Base-by-base conservation (phyloP, 225 moss, liverwort and hornwort species). In the Marchantia paleacea region DNA sequence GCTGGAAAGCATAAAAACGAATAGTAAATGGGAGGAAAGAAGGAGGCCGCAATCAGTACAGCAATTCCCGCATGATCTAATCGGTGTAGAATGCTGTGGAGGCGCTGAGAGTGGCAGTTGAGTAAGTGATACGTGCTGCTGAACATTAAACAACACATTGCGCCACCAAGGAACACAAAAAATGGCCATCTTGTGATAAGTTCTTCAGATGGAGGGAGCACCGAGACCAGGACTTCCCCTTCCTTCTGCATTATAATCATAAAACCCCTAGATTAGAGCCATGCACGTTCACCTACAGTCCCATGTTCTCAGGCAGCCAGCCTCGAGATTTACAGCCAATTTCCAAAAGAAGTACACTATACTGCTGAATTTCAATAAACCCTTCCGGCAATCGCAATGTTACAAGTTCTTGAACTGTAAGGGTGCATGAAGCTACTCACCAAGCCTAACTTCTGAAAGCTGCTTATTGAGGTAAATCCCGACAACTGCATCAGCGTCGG, bases 11-110 rank as follows among this genome's bases (percentile, higher is more conserved):
- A 94, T 74, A 93, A 83, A 81, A 97, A 97, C 72, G 93, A 87
- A 83, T 97, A 97, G 53, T 92, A 97, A 9, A 96, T 91, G 80
- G 97, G 97, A 51, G 97, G 94, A 48, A 92, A 97, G 77, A 92
- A 94, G 3, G 97, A 97, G 8, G 94, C 87, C 30, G 91, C 94
- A 66, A 94, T 97, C 78, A 97, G 80, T 29, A 85, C 85, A 67
- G 97, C 91, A 69, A 97, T 97, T 61, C 97, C 97, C 8, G 83
- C 87, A 84, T 97, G 93, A 74, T 97, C 97, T 55, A 97, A 7
- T 80, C 91, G 85, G 85, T 93, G 91, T 79, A 97, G 79, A 72
- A 78, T 77, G 72, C 83, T 87, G 79, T 90, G 92, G 52, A 87
- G 82, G 15, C 77, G 80, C 26, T 87, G 81, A 68, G 93, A 92